phyloP scores from a whole-genome alignment of 352 stramenopile species.

The Pythium pyrilobum region DNA sequence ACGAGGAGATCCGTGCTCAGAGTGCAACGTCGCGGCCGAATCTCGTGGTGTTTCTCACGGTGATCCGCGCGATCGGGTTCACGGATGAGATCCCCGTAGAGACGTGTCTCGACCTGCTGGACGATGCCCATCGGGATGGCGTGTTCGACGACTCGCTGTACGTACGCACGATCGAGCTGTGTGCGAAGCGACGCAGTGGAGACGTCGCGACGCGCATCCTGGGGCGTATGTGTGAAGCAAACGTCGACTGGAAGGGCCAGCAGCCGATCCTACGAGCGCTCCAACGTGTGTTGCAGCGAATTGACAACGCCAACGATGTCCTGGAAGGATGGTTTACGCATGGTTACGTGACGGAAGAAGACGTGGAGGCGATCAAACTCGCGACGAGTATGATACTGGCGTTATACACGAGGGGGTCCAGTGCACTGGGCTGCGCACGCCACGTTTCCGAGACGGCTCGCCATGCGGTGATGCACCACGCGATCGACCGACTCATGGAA shows the following conservation, averaged over 20 bases:
- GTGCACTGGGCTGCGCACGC: conserved; percentile 29
- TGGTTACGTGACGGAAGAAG: conserved; percentile 15
- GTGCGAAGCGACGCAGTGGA: conserved; percentile 35
- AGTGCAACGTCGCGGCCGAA: conserved; percentile 41
- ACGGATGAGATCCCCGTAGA: conserved; percentile 24
- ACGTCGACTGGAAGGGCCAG: conserved; percentile 14
- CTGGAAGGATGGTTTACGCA: conserved; percentile 27
- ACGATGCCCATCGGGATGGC: conserved; percentile 34
- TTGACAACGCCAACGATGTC: conserved; percentile 27
- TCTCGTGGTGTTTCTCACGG: conserved; percentile 67
- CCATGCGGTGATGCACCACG: conserved; percentile 62
- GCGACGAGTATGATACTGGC: conserved; percentile 17
- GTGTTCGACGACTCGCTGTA: conserved; percentile 61
- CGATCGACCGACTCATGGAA: conserved; percentile 56
- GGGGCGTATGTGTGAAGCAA: background rate
- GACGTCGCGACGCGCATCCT: conserved; percentile 28
- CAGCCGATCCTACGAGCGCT: conserved; percentile 31
- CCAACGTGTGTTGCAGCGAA: conserved; percentile 29
- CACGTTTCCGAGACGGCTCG: conserved; percentile 58
- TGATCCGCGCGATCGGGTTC: conserved; percentile 52
- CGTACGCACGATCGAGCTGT: conserved; percentile 52
- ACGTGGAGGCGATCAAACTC: conserved; percentile 24
- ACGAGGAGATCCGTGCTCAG: conserved; percentile 53
- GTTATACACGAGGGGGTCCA: conserved; percentile 7
- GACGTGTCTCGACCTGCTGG: conserved; percentile 38